Base-by-base conservation (phyloP, 2,329 filamentous ascomycete genomes). In the Colletotrichum cuscutae region DNA sequence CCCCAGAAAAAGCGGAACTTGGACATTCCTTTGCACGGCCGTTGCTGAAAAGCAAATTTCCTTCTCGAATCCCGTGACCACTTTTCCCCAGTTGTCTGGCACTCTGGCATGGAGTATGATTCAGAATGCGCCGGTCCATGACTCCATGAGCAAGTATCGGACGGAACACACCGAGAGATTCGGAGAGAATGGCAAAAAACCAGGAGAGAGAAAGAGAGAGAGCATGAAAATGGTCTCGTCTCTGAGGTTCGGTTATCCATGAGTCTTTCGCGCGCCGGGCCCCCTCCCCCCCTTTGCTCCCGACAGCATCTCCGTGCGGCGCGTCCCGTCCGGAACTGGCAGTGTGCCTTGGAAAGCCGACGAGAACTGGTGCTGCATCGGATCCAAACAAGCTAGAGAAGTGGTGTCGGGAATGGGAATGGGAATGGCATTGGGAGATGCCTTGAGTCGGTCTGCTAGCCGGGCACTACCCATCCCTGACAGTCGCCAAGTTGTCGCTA, bases 311-410 rank as follows among this genome's bases (percentile, higher is more conserved):
- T 70, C 61, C 70, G 60, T 60, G 46, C 70, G 70, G 70, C 70
- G 70, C 70, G 70, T 72, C 70, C 70, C 70, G 70, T 60, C 60
- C 69, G 60, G 42, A 66, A 66, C 54, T 72, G 70, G 70, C 54
- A 59, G 35, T 8, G 46, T 64, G 65, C 69, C 69, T 72, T 32
- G 53, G 49, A 65, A 53, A 60, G 59, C 70, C 65, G 60, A 46
- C 54, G 42, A 60, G 49, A 54, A 64, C n/a, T 56, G 49, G 12
- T 35, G 46, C 54, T 67, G 59, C 42, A 61, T 37, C 54, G 65
- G 28, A 60, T 61, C 49, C 28, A 37, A 42, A 24, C 22, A n/a
- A 58, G 64, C 57, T 24, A 53, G 53, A 59, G 35, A 28, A 64
- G 70, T 65, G 70, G 70, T 60, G 59, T 65, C 60, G 65, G 53